Conservation (phyloP, 257 asterid genomes). For the Rhazya stricta region DNA sequence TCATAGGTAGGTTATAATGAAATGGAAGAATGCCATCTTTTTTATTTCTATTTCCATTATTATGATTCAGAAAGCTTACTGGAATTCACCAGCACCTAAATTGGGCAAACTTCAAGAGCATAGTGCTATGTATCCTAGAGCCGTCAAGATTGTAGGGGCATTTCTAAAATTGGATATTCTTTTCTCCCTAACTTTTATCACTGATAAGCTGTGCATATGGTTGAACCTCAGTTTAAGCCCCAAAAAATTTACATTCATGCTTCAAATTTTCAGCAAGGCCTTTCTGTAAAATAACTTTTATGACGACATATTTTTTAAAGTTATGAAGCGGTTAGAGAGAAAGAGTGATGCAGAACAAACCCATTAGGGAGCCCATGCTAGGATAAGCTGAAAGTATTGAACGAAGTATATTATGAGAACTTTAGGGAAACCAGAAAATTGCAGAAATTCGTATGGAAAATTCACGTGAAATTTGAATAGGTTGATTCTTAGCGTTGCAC, state of each 20-base stretch:
- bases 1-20: background rate
- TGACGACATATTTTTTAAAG: background rate
- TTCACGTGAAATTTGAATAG: no score
- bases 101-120: background rate
- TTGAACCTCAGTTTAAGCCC: background rate
- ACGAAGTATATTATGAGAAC: no score
- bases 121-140: background rate
- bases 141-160: background rate
- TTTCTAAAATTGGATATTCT: background rate
- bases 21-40: background rate
- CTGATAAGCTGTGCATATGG: background rate
- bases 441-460: no score
- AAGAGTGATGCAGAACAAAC: no score
- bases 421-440: no score
- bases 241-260: background rate
- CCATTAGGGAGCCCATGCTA: no score
- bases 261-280: background rate
- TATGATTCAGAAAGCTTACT: background rate
- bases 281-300: background rate
- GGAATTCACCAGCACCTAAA: background rate
- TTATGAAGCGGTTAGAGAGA: background rate
- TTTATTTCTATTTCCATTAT: background rate
- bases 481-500: no score
- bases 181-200: background rate
- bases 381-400: no score